Percentiles rank a stretch among this genome's conserved stretches.
phyloP scores from a whole-genome alignment of 495 filamentous ascomycete genomes.

The Lentithecium fluviatile region DNA sequence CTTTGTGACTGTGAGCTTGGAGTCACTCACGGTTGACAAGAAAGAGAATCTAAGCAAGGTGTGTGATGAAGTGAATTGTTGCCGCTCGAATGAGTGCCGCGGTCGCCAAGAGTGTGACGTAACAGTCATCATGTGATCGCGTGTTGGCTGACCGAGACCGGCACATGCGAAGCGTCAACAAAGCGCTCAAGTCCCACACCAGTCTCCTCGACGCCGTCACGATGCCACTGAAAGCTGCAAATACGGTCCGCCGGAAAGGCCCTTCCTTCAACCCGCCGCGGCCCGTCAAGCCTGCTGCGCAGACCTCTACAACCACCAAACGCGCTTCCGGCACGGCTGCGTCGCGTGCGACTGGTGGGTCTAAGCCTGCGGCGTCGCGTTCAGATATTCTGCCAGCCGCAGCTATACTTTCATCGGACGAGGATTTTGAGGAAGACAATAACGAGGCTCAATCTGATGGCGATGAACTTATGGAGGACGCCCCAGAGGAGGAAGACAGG shows the following conservation, averaged over 20 bases:
- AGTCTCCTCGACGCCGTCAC: neutral
- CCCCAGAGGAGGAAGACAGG: neutral
- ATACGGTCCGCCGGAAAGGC: conserved; percentile 19
- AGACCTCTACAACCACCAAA: conserved; percentile 11
- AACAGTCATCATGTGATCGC: neutral
- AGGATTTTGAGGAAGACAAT: conserved; percentile 17
- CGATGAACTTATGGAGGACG: conserved; percentile 80
- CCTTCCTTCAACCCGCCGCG: conserved; percentile 36
- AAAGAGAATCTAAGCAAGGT: neutral
- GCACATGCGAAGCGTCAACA: neutral
- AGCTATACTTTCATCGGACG: conserved; percentile 26
- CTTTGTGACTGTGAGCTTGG: too few species aligned
- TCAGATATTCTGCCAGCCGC: conserved; percentile 1
- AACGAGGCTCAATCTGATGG: conserved; percentile 1
- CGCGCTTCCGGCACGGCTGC: conserved; percentile 12
- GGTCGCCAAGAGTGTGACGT: neutral
- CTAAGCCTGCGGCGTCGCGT: conserved; percentile 6
- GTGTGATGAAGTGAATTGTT: too few species aligned
- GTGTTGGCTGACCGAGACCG: neutral
- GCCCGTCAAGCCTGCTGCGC: conserved; percentile 25
- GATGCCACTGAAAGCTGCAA: conserved; percentile 27
- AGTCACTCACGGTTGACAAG: too few species aligned
- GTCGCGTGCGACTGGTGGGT: conserved; percentile 7
- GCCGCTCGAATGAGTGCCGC: neutral
- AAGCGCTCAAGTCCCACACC: neutral